A percentile compares a stretch with the other conserved stretches of the same genome.
phyloP scores from a whole-genome alignment of 2,329 filamentous ascomycete species.

The Aspergillus hiratsukae region DNA sequence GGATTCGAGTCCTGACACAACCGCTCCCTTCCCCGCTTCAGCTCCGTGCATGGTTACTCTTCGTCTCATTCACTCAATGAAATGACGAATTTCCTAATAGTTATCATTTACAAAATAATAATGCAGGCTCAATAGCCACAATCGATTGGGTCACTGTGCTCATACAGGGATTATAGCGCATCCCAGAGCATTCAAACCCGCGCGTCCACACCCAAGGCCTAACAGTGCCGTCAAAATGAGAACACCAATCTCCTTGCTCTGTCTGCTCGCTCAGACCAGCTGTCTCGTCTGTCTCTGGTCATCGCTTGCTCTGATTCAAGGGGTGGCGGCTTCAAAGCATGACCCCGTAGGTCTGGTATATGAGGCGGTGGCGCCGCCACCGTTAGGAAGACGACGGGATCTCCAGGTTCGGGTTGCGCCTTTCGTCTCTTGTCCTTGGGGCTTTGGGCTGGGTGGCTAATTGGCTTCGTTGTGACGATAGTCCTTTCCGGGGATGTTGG shows the following conservation, averaged over 20 bases:
- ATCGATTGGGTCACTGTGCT: neutral
- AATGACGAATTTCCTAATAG: neutral
- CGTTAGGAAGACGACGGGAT: conserved; percentile 3
- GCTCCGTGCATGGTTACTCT: neutral
- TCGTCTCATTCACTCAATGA: neutral
- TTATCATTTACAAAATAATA: neutral
- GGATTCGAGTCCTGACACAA: neutral
- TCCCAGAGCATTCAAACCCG: neutral
- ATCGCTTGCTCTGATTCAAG: neutral
- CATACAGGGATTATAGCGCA: neutral
- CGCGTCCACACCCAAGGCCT: neutral
- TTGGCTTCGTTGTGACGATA: neutral
- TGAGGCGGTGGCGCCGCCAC: conserved; percentile 1
- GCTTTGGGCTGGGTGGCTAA: neutral
- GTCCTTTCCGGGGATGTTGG: conserved; percentile 6
- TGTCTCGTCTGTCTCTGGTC: neutral
- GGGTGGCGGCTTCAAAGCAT: neutral
- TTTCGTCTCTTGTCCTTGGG: neutral
- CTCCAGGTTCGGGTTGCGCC: neutral
- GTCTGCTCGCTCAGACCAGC: neutral
- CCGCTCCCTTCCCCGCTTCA: neutral
- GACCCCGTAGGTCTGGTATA: conserved; percentile 5
- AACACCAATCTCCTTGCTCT: neutral
- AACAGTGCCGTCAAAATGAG: neutral
- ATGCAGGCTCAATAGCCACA: neutral